phyloP scores from a whole-genome alignment of 768 basidiomycete genomes.

The Mycena alexandri region DNA sequence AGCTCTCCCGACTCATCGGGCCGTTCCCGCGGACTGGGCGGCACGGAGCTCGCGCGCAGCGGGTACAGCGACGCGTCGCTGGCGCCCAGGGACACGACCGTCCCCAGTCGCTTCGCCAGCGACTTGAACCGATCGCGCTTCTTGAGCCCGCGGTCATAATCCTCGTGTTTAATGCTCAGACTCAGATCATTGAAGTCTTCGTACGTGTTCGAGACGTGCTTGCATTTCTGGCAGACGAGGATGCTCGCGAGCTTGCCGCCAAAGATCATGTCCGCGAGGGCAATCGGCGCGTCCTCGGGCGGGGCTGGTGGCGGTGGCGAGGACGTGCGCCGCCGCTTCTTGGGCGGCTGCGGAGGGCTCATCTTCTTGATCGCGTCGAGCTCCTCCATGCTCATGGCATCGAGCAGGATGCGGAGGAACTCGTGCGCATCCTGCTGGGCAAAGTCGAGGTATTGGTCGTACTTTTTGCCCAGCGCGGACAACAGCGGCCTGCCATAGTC shows the following conservation, averaged over 20 bases:
- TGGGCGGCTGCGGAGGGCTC: constrained; percentile 59
- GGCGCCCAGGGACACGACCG: constrained; percentile 45
- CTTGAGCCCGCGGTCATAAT: constrained; percentile 71
- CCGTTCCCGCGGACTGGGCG: constrained; percentile 52
- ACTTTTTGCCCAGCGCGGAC: constrained; percentile 79
- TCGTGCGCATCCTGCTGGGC: constrained; percentile 98
- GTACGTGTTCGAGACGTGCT: constrained; percentile 90
- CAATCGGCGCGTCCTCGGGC: constrained; percentile 64
- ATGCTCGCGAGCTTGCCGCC: constrained; percentile 91
- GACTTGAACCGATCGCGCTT: constrained; percentile 85
- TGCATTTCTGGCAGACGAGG: constrained; percentile 95
- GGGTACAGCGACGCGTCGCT: constrained; percentile 42
- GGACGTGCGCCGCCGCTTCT: constrained; percentile 53
- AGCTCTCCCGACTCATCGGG: constrained; percentile 40
- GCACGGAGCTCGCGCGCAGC: constrained; percentile 72
- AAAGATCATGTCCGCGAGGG: constrained; percentile 92
- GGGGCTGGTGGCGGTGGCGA: constrained; percentile 39
- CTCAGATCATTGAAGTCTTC: constrained; percentile 97
- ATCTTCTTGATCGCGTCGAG: constrained; percentile 89
- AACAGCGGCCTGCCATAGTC: constrained; percentile 66
- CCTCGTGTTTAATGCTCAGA: constrained; percentile 87
- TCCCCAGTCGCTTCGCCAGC: constrained; percentile 74
- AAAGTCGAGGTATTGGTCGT: constrained; percentile 95
- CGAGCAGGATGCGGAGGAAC: constrained; percentile 88
- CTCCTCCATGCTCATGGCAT: constrained; percentile 96